Conservation (phyloP, 352 stramenopile species). For the Phytophthora vignae region DNA sequence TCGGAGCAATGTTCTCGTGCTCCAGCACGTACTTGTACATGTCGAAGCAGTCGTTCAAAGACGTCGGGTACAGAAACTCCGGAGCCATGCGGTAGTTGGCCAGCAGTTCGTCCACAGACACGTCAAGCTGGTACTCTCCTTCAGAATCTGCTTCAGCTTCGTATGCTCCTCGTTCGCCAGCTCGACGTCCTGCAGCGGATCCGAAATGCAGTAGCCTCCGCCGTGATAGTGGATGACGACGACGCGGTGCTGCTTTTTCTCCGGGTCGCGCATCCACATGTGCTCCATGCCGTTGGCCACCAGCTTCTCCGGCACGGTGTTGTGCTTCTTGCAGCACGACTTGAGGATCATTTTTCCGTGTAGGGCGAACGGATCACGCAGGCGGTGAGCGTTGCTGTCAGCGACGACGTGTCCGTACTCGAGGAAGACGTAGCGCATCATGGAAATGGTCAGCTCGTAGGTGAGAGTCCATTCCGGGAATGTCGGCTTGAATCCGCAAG, state of each 20-base stretch:
- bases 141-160: conserved; percentile 30
- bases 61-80: conserved; percentile 44
- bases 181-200: conserved; percentile 40
- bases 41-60: conserved; percentile 47
- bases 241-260: conserved; percentile 33
- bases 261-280: conserved; percentile 43
- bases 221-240: conserved; percentile 61
- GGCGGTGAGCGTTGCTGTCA: conserved; percentile 35
- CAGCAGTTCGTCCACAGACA: conserved; percentile 51
- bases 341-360: conserved; percentile 38
- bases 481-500: conserved; percentile 35
- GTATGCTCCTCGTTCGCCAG: conserved; percentile 36
- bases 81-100: conserved; percentile 68
- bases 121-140: conserved; percentile 24
- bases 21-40: conserved; percentile 55
- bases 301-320: conserved; percentile 33
- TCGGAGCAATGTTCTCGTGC: conserved; percentile 28
- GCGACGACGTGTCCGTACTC: conserved; percentile 43
- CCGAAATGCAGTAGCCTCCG: conserved; percentile 48
- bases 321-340: conserved; percentile 27
- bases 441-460: conserved; percentile 44
- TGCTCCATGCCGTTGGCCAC: conserved; percentile 47
- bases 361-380: conserved; percentile 37
- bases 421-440: conserved; percentile 47
- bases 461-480: conserved; percentile 48